phyloP scores from a whole-genome alignment of 345 rosid species.

The Melaleuca alternifolia region DNA sequence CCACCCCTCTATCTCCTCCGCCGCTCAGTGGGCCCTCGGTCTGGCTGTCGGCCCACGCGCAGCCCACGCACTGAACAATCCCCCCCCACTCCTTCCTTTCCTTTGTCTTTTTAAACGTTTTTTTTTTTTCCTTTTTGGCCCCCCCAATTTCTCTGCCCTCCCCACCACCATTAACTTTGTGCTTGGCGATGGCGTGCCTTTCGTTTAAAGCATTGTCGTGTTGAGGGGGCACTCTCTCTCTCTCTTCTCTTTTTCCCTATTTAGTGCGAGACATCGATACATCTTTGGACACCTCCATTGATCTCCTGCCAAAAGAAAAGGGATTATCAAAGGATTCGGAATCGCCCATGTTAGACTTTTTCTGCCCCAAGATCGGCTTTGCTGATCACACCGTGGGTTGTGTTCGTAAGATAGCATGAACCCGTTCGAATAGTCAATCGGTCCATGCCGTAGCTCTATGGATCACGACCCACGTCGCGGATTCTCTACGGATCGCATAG shows the following conservation, averaged over 20 bases:
- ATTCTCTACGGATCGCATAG: not conserved
- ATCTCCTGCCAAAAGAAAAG: not conserved
- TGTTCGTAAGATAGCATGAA: not conserved
- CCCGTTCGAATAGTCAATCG: not conserved
- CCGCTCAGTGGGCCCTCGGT: conserved; percentile 25
- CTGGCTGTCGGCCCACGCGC: conserved; percentile 37
- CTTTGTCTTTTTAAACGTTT: not conserved
- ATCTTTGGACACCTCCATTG: not conserved
- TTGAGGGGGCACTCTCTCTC: not conserved
- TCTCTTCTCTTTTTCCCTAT: not conserved
- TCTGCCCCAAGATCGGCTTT: not conserved
- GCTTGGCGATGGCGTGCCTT: not conserved
- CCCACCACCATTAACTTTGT: not conserved
- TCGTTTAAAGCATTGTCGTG: not conserved
- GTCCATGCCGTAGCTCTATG: not conserved
- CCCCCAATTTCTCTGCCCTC: not conserved
- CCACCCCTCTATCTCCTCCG: conserved; percentile 16
- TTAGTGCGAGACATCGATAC: not conserved
- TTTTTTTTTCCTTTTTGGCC: not conserved
- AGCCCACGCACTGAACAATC: conserved; percentile 1
- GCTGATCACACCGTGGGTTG: not conserved
- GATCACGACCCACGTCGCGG: not conserved
- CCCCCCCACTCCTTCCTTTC: conserved; percentile 26
- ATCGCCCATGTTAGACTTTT: not conserved
- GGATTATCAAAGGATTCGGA: not conserved